Base-by-base conservation (phyloP, 768 basidiomycete genomes). In the Boletus eberwhitei region DNA sequence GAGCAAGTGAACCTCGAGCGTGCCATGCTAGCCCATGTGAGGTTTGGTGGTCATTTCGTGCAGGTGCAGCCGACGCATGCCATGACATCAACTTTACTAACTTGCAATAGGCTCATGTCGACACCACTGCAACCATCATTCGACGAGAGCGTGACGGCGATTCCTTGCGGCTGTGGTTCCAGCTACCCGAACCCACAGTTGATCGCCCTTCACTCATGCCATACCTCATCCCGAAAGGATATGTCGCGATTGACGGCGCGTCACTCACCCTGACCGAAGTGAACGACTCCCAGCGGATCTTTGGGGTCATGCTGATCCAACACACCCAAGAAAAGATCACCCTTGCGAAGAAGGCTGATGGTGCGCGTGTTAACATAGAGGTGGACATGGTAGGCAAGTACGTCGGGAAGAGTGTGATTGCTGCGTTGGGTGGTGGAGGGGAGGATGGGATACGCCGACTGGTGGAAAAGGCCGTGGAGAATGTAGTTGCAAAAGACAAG, bases 41-140 rank as follows among this genome's bases (percentile, higher is more conserved):
- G 96, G 52, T 97, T 98, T 64, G 97, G 97, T 26, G 97, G 97
- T 12, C 97, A 99, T 69, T 94, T 95, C 67, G 97, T 99, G 21
- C 96, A 98, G 83, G 94, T 91, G 64, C 52, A 77, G 8, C 16
- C 50, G 19, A n/a, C 13, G 38, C 43, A 19, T 49, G 29, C 32
- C 24, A 9, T 41, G 34, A 26, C 26, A 36, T 21, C 38, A 8
- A 9, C 8, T 32, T 41, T 21, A 34, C 47, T 41, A 0, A 57
- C 54, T 17, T 44, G 36, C 44, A 36, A 36, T 31, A 98, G 93
- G 97, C 90, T 17, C 97, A 99, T 72, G 88, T 98, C 57, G 97
- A 99, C 67, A 81, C 81, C 6, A 96, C 92, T 0, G 95, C 91
- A 11, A 88, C 76, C 0, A 79, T 99, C 53, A 68, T 87, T 41